A percentile compares a stretch with the other conserved stretches of the same genome.
Conservation (phyloP, 2,329 filamentous ascomycete species). For the Rosellinia necatrix region DNA sequence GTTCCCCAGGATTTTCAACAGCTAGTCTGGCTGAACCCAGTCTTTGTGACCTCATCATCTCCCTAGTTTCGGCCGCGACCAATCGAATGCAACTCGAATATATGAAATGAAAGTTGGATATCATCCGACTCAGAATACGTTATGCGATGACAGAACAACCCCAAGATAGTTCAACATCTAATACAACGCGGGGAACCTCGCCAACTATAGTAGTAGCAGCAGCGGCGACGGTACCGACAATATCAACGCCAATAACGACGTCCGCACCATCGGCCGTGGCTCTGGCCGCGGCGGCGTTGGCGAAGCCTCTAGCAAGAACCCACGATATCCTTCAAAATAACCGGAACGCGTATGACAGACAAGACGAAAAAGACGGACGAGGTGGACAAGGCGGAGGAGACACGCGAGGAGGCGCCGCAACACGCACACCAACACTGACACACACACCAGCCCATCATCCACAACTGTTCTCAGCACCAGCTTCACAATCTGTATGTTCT, state of each 20-base stretch:
- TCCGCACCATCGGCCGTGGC: too few relatives aligned
- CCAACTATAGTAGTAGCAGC: neutral
- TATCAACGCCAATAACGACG: neutral
- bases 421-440: neutral
- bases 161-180: neutral
- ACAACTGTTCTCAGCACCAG: too few relatives aligned
- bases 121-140: neutral
- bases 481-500: too few relatives aligned
- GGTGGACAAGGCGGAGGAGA: neutral
- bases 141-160: constrained; percentile 12
- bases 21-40: too few relatives aligned
- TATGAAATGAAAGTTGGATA: neutral
- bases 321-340: too few relatives aligned
- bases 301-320: neutral
- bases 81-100: neutral
- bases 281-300: neutral
- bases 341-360: too few relatives aligned
- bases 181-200: neutral
- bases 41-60: constrained; percentile 8
- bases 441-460: neutral
- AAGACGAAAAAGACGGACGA: too few relatives aligned
- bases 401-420: neutral
- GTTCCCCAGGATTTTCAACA: too few relatives aligned
- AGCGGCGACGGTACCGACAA: neutral
- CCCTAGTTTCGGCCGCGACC: neutral